Percentiles rank a stretch among this genome's conserved stretches.
Conservation (phyloP, 805 yeast genomes). For the Saturnispora serradocipensis region DNA sequence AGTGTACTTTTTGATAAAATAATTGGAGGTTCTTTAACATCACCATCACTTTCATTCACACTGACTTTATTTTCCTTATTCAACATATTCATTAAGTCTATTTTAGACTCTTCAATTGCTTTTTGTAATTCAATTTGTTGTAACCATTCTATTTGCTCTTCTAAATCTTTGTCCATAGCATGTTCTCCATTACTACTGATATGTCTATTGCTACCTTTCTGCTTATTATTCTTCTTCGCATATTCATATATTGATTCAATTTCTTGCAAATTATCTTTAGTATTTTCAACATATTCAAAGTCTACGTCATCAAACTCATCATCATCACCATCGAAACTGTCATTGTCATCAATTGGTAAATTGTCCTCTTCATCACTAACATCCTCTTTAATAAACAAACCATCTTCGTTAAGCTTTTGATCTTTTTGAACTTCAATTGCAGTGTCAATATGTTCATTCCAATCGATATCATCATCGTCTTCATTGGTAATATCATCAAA, state of each 20-base stretch:
- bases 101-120: constrained; percentile 41
- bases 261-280: constrained; percentile 17
- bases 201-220: constrained; percentile 13
- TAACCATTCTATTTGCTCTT: constrained; percentile 12
- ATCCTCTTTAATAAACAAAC: constrained; percentile 8
- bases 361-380: constrained; percentile 23
- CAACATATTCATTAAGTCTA: constrained; percentile 29
- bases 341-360: constrained; percentile 13
- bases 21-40: constrained; percentile 15
- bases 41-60: neutral
- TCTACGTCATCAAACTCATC: constrained; percentile 37
- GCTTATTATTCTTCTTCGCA: constrained; percentile 20
- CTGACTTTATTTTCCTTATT: constrained; percentile 16
- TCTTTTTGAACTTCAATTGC: constrained; percentile 1
- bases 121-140: constrained; percentile 28
- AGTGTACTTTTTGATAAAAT: constrained; percentile 18
- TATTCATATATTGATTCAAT: constrained; percentile 27
- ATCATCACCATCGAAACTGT: constrained; percentile 23
- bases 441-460: constrained; percentile 4
- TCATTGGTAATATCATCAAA: constrained; percentile 30
- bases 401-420: neutral
- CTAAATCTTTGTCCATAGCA: constrained; percentile 11
- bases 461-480: constrained; percentile 18
- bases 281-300: constrained; percentile 13
- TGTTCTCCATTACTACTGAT: constrained; percentile 10